Base-by-base conservation (phyloP, 352 stramenopile genomes). In the Phytopythium vexans region DNA sequence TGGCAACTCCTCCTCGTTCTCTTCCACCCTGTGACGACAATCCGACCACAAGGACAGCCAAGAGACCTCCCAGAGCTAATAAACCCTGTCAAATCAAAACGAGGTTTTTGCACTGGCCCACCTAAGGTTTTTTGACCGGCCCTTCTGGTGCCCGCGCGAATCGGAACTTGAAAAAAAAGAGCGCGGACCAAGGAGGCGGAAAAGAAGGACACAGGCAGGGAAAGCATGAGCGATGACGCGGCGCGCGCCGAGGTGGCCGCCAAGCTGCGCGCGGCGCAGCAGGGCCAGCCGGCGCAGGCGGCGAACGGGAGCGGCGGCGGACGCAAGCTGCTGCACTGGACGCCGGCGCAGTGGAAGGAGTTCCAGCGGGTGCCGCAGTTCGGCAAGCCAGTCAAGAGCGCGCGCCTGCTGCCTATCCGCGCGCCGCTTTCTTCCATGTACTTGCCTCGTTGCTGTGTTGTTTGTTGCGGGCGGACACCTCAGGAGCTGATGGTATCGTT, bases 391-490 rank as follows among this genome's bases (percentile, higher is more conserved):
- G 53, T 91, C 41, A 61, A 78, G 41, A 77, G 60, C 34, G 76
- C 70, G 27, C 74, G 70, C 56, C 68, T 95, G 33, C 61, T 93
- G 41, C 85, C 85, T n/a, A 77, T 95, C n/a, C 85, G 82, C 42
- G 66, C 75, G 38, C 85, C 85, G 49, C 66, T 95, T 6, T 91
- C 85, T 3, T 86, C 82, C 36, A 68, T 95, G 79, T 92, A 72
- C 77, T 60, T 10, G 33, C 33, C 12, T 4, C 16, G 9, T 10
- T n/a, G 8, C 11, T 55, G 52, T 15, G 15, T 46, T 32, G 5
- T 9, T 21, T 32, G 41, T 14, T 47, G 15, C 45, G 49, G 49
- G n/a, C 45, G 44, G 3, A 41, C 6, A 6, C 31, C 14, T 9
- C 32, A 14, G 12, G 54, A 14, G 16, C 4, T 37, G 36, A 11